These are phyloP conservation scores for Colletotrichum tropicale DNA, from an alignment of 2,329 filamentous ascomycete genomes.

Conservation along the genomic window DNA sequence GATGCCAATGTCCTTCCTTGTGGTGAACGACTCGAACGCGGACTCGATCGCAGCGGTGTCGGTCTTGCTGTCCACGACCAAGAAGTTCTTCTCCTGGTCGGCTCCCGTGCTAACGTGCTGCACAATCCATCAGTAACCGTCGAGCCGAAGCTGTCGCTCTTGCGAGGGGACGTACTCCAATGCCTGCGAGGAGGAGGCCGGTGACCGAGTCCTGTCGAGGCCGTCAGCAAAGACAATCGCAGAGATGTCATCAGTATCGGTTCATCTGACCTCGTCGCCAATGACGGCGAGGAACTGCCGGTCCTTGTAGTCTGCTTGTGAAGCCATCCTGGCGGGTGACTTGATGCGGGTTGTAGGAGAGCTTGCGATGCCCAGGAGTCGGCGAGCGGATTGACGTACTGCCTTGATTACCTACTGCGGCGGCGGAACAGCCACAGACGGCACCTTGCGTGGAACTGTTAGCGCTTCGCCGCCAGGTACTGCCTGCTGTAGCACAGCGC, in stretches of 20 bases:
- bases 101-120: conserved; percentile 91
- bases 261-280: conserved; percentile 80
- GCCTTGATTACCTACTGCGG: conserved; percentile 4
- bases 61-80: conserved; percentile 94
- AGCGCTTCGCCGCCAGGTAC: conserved; percentile 4
- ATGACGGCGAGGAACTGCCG: conserved; percentile 97
- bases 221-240: conserved; percentile 21
- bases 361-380: conserved; percentile 5
- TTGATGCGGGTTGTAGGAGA: conserved; percentile 15
- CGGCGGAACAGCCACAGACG: not conserved
- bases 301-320: conserved; percentile 73
- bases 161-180: conserved; percentile 70
- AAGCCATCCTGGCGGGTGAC: conserved; percentile 43
- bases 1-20: conserved; percentile 95
- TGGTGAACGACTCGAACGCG: conserved; percentile 88
- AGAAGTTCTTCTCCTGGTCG: conserved; percentile 94
- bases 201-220: conserved; percentile 85
- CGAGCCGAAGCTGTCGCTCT: not conserved
- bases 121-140: not conserved
- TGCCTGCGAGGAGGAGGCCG: conserved; percentile 90
- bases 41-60: conserved; percentile 86
- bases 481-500: not conserved
- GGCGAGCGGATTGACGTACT: conserved; percentile 18
- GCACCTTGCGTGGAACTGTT: conserved; percentile 1
- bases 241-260: conserved; percentile 26